A percentile compares a stretch with the other conserved stretches of the same genome.
These are phyloP conservation scores for Hydnomerulius pinastri DNA, from an alignment of 768 basidiomycete genomes.

Conservation along the genomic window DNA sequence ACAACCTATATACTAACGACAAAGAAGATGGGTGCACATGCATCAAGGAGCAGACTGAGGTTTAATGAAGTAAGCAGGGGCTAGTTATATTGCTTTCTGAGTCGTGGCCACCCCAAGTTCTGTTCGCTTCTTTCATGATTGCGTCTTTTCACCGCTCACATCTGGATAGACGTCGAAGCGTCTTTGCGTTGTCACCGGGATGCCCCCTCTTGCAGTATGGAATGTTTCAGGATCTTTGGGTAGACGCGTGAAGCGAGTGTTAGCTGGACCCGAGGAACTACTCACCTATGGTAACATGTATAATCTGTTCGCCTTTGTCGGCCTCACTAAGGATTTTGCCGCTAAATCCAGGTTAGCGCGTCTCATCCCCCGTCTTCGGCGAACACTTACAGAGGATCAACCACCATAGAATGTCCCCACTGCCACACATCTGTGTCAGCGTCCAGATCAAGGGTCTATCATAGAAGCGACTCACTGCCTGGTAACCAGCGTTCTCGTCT, in stretches of 20 bases:
- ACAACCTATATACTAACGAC: too few species aligned
- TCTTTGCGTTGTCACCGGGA: slow-evolving; percentile 90
- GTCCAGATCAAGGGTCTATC: background rate
- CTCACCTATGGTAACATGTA: slow-evolving; percentile 83
- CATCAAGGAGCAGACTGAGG: too few species aligned
- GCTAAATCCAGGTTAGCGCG: slow-evolving; percentile 42
- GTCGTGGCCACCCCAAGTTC: background rate
- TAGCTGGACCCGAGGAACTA: slow-evolving; percentile 1
- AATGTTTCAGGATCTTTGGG: slow-evolving; percentile 62
- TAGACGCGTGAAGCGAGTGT: slow-evolving; percentile 15
- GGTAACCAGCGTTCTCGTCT: slow-evolving; percentile 78
- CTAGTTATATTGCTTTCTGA: too few species aligned
- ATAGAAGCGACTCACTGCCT: slow-evolving; percentile 61
- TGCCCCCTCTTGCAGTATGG: slow-evolving; percentile 69
- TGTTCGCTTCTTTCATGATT: background rate
- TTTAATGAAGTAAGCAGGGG: too few species aligned
- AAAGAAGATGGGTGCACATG: too few species aligned
- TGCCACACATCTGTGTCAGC: slow-evolving; percentile 27
- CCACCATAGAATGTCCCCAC: slow-evolving; percentile 91
- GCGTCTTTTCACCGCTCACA: slow-evolving; percentile 45
- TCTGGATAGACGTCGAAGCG: slow-evolving; percentile 92
- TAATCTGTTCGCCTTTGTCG: slow-evolving; percentile 73
- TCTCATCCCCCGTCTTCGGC: background rate
- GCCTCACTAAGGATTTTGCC: slow-evolving; percentile 76
- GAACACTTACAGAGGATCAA: slow-evolving; percentile 79